Base-by-base conservation (phyloP, 1,139 yeast genomes). In the Hemisphaericaspora lyxosophila region DNA sequence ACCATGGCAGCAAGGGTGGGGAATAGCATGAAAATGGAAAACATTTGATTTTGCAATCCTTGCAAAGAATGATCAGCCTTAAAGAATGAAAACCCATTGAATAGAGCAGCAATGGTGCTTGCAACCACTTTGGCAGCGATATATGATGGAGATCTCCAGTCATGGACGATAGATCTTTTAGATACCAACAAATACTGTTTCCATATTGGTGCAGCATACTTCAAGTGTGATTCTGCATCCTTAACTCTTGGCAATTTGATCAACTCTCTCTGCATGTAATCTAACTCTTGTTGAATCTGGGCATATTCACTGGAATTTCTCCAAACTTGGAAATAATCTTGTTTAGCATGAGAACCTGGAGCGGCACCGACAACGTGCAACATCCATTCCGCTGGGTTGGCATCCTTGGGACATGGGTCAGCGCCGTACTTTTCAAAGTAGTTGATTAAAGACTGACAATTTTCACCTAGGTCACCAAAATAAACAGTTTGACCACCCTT, bases 381-480 rank as follows among this genome's bases (percentile, higher is more conserved):
- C 53, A 76, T 74, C 60, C 78, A 76, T 53, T 76, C 82, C 9
- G 81, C 79, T 4, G 79, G 79, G 43, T 78, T 59, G 58, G 81
- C 58, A 47, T 55, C 47, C 38, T 46, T 44, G 8, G 67, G 64
- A 60, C 82, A 78, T 43, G 64, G 48, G 18, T 53, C 53, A 29
- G 65, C 62, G 8, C 82, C 81, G 42, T 79, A 64, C 47, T 68
- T 67, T 54, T 78, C 84, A 47, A 81, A 81, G 52, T 81, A 81
- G 31, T 62, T 53, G 38, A 75, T 60, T 53, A 81, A 58, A 5
- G 76, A 64, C 7, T 52, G 39, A 40, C 83, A 78, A 48, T 70
- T 68, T 41, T 62, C 57, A 44, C 85, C 85, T 50, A 80, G 75
- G 44, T 80, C 82, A 45, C 85, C 85, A 54, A 78, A 79, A 56